A percentile compares a stretch with the other conserved stretches of the same genome.
phyloP scores from a whole-genome alignment of 139 green algal species.

The Chlorella ohadii region DNA sequence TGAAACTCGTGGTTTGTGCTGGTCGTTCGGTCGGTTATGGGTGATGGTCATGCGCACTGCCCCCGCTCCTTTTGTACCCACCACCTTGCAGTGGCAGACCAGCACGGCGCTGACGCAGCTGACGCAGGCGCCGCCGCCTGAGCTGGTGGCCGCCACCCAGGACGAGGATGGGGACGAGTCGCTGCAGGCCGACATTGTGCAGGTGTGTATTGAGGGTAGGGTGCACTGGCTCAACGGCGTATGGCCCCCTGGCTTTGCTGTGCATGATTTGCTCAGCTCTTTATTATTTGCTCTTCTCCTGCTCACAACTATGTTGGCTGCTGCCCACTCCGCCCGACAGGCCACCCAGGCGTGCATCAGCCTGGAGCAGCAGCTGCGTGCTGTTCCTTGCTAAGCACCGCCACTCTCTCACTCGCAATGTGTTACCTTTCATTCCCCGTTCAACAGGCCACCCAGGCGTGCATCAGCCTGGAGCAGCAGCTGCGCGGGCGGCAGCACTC shows the following conservation, averaged over 20 bases:
- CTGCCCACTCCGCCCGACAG: not conserved
- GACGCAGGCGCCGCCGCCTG: slow-evolving; percentile 18
- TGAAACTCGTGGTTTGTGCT: no score
- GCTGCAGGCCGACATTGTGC: slow-evolving; percentile 21
- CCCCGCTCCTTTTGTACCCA: no score
- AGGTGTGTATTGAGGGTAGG: no score
- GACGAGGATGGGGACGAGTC: not conserved
- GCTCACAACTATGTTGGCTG: not conserved
- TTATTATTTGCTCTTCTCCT: no score
- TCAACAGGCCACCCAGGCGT: slow-evolving; percentile 10
- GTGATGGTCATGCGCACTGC: no score
- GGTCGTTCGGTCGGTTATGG: no score
- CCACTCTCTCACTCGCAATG: no score
- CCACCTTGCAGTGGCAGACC: not conserved
- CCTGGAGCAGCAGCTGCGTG: slow-evolving; percentile 31
- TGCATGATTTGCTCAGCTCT: no score
- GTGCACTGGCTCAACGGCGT: no score
- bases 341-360: slow-evolving; percentile 23
- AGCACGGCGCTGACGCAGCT: not conserved
- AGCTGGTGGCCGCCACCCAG: not conserved
- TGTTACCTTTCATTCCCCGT: not conserved
- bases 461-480: slow-evolving; percentile 32
- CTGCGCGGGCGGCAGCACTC: not conserved
- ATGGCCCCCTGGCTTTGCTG: no score
- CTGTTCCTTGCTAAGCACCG: no score